Evolutionary conservation across 768 basidiomycete species (phyloP), one percentile per base, ranked within the genome.

Genomic region (Leucosporidium yakuticum): DNA sequence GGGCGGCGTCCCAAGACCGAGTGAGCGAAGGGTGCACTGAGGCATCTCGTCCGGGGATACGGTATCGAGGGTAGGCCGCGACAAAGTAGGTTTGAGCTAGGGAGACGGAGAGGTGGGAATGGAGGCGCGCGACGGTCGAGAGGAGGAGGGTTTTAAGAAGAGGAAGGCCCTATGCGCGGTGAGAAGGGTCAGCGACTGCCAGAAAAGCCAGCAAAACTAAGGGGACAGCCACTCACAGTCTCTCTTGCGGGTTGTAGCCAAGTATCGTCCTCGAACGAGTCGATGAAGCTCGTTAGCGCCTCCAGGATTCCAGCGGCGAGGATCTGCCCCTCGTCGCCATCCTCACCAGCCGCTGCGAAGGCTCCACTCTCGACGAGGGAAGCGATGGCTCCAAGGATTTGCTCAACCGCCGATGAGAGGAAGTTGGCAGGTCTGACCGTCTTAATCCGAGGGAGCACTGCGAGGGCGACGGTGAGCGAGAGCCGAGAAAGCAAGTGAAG

Each of bases 381-480:
- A 1, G 15, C 31, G 4, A 57, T 0, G 4, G 32, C 27, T 11
- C 23, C 4, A 0, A 47, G 17, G 14, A 66, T 32, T 6, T 60
- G 5, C 7, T 66, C 50, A 29, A 31, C 25, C 1, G 65, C 65
- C 0, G 36, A 47, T 23, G 31, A 8, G 31, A 61, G 60, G 47
- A 66, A 66, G 23, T 31, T 61, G 50, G 32, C 65, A 8, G 31
- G 51, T 21, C 60, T 51, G 3, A 36, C 11, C 19, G 59, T 55
- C 39, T 47, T 48, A 59, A 65, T 51, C 2, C 64, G 34, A 5
- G 49, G 50, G 11, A 65, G 47, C n/a, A 23, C 64, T 65, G 64
- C 39, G 36, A 53, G 2, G 51, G 20, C 17, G 27, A 15, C 2
- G 20, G 11, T 57, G 17, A 56, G 54, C 54, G n/a, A 25, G 19